These are phyloP conservation scores for Fraxinus anomala DNA, from an alignment of 257 asterid species.

Conservation along the genomic window DNA sequence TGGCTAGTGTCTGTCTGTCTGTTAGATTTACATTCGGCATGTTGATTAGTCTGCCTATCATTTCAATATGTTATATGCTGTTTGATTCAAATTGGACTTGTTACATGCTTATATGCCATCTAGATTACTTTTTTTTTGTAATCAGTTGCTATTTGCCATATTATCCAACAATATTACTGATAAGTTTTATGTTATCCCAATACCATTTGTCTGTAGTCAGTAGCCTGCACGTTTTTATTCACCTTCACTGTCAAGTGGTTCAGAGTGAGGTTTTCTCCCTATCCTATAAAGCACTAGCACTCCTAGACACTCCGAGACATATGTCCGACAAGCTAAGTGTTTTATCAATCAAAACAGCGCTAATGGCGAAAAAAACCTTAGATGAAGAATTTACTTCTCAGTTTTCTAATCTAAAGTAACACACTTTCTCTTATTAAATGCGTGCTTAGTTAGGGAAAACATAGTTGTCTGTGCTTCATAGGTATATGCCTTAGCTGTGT, in stretches of 20 bases:
- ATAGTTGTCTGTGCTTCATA: no score
- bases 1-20: background rate
- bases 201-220: background rate
- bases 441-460: no score
- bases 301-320: background rate
- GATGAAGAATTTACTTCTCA: no score
- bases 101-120: background rate
- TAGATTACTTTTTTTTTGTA: background rate
- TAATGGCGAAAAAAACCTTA: no score
- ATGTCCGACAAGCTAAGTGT: background rate
- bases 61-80: background rate
- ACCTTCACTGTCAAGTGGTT: background rate
- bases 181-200: background rate
- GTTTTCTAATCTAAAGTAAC: no score
- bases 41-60: background rate
- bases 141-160: background rate
- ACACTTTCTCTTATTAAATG: no score
- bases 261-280: background rate
- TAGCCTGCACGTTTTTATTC: background rate
- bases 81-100: background rate
- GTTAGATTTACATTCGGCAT: background rate
- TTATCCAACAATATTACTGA: background rate
- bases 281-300: background rate
- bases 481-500: no score
- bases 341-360: no score